Evolutionary conservation across 1,139 yeast genomes (phyloP), one percentile per base, ranked within the genome.

Genomic region (Tardiomyces depauwii): DNA sequence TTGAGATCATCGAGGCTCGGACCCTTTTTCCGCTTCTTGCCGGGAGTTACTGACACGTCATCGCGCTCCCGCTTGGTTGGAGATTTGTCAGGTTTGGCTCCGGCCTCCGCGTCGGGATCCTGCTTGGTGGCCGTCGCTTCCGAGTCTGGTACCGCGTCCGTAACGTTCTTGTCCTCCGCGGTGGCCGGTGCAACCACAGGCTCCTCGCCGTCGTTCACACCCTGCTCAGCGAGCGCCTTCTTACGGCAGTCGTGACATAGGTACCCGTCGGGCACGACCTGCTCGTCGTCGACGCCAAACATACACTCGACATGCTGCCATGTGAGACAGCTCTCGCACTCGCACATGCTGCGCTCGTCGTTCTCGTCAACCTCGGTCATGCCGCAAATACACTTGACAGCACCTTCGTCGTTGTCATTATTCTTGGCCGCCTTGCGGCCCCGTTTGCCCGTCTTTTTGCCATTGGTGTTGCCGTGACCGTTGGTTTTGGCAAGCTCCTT

Each of bases 241-340:
- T 39, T 51, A 39, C 44, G 46, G 58, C 86, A 80, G 28, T 64
- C 61, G 49, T 69, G 70, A 60, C 85, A 80, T 25, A 55, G 53
- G 56, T 79, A 79, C 28, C 61, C 60, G 10, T 72, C 71, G 1
- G 81, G 79, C 1, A 72, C 57, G 30, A 60, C 63, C 4, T 60
- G 58, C 43, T 63, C 65, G 46, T 63, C 65, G 18, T 63, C 61
- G 55, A 72, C 63, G 42, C 73, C 79, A 42, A 84, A 75, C 75
- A 84, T 75, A 63, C 96, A 87, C 47, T 64, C 68, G 33, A 80
- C 77, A 61, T 87, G 96, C 60, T 87, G 96, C 96, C 96, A 87
- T 12, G 87, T 78, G 46, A 73, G 64, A 61, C 96, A 87, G 19
- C 66, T 58, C 47, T 83, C 95, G 64, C 96, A 87, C 58, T 82